Conservation (phyloP, 805 yeast genomes). For the Kodamaea jinghongensis region DNA sequence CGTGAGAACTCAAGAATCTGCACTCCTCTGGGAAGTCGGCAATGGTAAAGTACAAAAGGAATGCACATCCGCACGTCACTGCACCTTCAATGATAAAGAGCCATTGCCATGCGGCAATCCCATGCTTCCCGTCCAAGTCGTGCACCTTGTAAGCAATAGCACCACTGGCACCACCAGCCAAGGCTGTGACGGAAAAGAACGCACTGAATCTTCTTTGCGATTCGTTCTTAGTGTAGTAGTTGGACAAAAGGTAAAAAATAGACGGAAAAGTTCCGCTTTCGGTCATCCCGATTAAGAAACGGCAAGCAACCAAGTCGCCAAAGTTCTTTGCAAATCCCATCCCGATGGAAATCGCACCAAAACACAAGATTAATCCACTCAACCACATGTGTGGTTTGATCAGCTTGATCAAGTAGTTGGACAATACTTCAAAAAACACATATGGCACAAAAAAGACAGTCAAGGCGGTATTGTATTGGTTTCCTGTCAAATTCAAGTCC, state of each 20-base stretch:
- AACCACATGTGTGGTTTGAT: slow-evolving; percentile 67
- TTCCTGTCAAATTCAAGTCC: slow-evolving; percentile 53
- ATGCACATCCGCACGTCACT: slow-evolving; percentile 33
- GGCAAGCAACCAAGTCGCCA: slow-evolving; percentile 57
- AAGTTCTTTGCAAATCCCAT: slow-evolving; percentile 60
- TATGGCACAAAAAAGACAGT: slow-evolving; percentile 74
- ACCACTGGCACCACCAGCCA: slow-evolving; percentile 80
- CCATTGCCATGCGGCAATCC: slow-evolving; percentile 49
- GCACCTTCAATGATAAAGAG: slow-evolving; percentile 49
- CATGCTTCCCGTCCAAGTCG: slow-evolving; percentile 47
- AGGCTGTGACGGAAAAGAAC: slow-evolving; percentile 67
- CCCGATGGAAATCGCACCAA: slow-evolving; percentile 62
- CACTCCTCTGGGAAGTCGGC: slow-evolving; percentile 75
- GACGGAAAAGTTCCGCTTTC: slow-evolving; percentile 78
- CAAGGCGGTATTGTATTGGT: slow-evolving; percentile 61
- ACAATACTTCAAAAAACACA: slow-evolving; percentile 59
- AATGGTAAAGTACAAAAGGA: slow-evolving; percentile 45
- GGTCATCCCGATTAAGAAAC: slow-evolving; percentile 63
- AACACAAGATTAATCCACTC: slow-evolving; percentile 53
- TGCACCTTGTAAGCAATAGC: slow-evolving; percentile 65
- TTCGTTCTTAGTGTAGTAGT: slow-evolving; percentile 62
- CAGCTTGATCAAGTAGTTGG: slow-evolving; percentile 58
- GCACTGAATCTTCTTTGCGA: slow-evolving; percentile 67
- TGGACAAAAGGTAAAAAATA: slow-evolving; percentile 64
- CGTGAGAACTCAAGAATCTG: slow-evolving; percentile 48